A percentile compares a stretch with the other conserved stretches of the same genome.
These are phyloP conservation scores for Colletotrichum spinosum DNA, from an alignment of 2,329 filamentous ascomycete genomes.

Conservation along the genomic window DNA sequence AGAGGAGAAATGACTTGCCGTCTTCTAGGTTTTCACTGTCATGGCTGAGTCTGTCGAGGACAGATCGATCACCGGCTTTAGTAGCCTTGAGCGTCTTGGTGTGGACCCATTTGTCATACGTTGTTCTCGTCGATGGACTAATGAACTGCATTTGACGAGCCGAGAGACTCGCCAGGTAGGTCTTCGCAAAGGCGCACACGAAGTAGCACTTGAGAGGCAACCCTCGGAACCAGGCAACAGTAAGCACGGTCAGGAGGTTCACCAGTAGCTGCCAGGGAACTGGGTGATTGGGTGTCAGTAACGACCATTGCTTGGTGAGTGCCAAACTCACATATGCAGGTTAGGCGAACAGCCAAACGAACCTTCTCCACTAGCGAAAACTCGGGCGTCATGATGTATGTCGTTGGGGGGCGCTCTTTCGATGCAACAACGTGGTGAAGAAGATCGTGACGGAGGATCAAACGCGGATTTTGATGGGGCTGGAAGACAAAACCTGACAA, in stretches of 20 bases:
- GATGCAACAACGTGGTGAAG: too few species aligned
- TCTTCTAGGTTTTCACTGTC: conserved; percentile 32
- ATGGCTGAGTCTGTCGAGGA: conserved; percentile 5
- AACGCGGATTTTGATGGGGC: not conserved
- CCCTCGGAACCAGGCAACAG: not conserved
- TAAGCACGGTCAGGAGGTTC: too few species aligned
- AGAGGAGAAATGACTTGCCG: conserved; percentile 31
- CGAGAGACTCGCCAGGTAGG: conserved; percentile 7
- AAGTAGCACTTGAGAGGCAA: conserved; percentile 13
- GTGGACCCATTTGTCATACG: conserved; percentile 24
- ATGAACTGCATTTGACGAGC: conserved; percentile 33
- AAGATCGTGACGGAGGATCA: too few species aligned
- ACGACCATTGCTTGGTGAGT: too few species aligned
- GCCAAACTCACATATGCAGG: too few species aligned
- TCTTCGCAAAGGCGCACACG: conserved; percentile 18
- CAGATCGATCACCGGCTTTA: not conserved
- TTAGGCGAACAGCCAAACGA: too few species aligned
- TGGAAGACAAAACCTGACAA: not conserved
- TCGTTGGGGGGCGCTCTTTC: too few species aligned
- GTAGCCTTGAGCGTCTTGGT: not conserved
- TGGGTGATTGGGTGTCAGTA: too few species aligned
- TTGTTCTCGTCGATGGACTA: conserved; percentile 10
- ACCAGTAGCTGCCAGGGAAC: too few species aligned
- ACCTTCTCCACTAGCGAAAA: too few species aligned
- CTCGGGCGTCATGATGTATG: too few species aligned